Percentiles rank a stretch among this genome's conserved stretches.
These are phyloP conservation scores for Immersiporthe knoxdaviesiana DNA, from an alignment of 2,329 filamentous ascomycete species.

Conservation along the genomic window DNA sequence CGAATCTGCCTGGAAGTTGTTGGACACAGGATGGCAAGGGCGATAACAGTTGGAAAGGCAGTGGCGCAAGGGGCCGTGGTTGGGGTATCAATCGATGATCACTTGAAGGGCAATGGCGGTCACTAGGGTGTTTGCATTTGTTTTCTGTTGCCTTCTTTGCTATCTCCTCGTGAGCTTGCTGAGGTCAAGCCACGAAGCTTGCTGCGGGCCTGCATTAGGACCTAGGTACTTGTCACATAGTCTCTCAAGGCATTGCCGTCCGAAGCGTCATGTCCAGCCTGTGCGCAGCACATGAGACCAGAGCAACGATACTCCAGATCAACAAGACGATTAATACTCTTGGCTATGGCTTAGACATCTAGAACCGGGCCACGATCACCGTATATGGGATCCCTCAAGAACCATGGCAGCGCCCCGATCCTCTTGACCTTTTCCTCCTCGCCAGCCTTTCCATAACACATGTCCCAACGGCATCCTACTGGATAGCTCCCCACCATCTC, in stretches of 20 bases:
- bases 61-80: neutral
- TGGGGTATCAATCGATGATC: neutral
- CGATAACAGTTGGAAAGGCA: neutral
- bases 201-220: neutral
- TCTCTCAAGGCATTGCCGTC: neutral
- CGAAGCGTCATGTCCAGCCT: neutral
- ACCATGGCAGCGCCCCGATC: conserved; percentile 58
- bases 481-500: conserved; percentile 72
- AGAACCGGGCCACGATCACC: conserved; percentile 54
- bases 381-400: conserved; percentile 63
- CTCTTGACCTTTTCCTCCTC: conserved; percentile 56
- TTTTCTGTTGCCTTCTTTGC: neutral
- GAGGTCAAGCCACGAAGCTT: neutral
- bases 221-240: too few relatives aligned
- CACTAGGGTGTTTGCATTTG: too few relatives aligned
- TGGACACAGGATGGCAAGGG: neutral
- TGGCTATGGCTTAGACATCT: conserved; percentile 4
- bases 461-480: conserved; percentile 63
- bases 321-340: neutral
- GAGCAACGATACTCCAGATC: neutral
- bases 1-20: neutral
- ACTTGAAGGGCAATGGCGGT: neutral
- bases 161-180: neutral
- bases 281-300: neutral
- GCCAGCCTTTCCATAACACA: conserved; percentile 67